Evolutionary conservation across 441 rosid species (phyloP), one percentile per base, ranked within the genome.

Genomic region (Populus tomentosa): DNA sequence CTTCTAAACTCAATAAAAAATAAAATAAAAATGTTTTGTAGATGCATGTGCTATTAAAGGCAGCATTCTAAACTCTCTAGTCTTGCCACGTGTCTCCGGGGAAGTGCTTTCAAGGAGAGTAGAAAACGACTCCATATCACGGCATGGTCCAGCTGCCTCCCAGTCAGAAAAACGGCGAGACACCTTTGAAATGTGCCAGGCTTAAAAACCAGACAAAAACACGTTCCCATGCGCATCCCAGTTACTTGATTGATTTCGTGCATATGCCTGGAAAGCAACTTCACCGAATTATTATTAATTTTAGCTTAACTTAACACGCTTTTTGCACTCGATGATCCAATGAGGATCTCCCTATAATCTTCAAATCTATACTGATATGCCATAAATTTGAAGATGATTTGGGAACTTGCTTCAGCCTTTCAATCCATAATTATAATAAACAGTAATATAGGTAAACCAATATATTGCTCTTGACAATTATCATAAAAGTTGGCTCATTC

Each of bases 91-190:
- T 30, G 32, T 30, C 30, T 28, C 30, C 30, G 30, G 0, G 2
- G 2, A 2, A 3, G 13, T 18, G 32, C 35, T 30, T 18, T 16
- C 9, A 30, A 32, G 32, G 69, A 11, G 16, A 46, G 35, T 4
- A n/a, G 30, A 30, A n/a, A n/a, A 67, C 8, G 79, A 38, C 11
- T 42, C 74, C 75, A 76, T n/a, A 62, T 38, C 70, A 42, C 20
- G 26, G 78, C 23, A 80, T 62, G 81, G 77, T 80, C 80, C 85
- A 80, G 86, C 84, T 77, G 83, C 82, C 28, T 64, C 72, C 81
- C 71, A 76, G 36, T 77, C 53, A 70, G 67, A 65, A 78, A 72
- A 76, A 18, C 50, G 67, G 75, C 36, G 56, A 59, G 66, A 77
- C 80, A 67, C n/a, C 53, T 36, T 13, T 20, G n/a, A 61, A 10